Base-by-base conservation (phyloP, 1,284 basidiomycete species). In the Kalmanozyma brasiliensis region DNA sequence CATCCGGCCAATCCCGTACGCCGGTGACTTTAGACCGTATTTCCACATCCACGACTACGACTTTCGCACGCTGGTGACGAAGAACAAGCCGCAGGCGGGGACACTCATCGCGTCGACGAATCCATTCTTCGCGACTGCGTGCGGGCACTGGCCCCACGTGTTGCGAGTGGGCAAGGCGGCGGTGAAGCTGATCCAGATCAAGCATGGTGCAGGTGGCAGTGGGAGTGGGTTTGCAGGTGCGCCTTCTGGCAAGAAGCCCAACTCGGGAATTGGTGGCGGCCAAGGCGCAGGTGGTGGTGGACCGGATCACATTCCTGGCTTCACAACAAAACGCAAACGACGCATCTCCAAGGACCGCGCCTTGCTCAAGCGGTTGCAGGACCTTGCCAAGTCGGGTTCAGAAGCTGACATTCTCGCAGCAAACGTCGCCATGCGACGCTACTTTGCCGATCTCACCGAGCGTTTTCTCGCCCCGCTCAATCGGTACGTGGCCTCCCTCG, bases 11-110 rank as follows among this genome's bases (percentile, higher is more conserved):
- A 91, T 97, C 24, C 92, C 93, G 0, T 86, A 92, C 17, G 88
- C 90, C 0, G 89, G 89, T 3, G 94, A 98, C 79, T 89, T 93
- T 74, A 86, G 94, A 8, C 95, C 94, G 0, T 98, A 95, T 82
- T 91, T 98, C 73, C 96, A 94, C 16, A 94, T 98, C 62, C 94
- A 97, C 80, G 95, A 98, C 76, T 87, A 87, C 35, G 94, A 97
- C 73, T 90, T 93, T 73, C 79, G 86, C 0, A 78, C 86, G 0
- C 82, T 97, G 4, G 89, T 95, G 29, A 92, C 92, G 77, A 88
- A 89, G 64, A 88, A 91, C 41, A 89, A 92, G 64, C 94, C 95
- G 0, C 90, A 90, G 74, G 84, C 90, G 0, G 95, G 94, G 0
- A 84, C 93, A 0, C 81, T 98, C 1, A 84, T 98, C 1, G 94